Conservation (phyloP, 768 basidiomycete species). For the Rickenella mellea region DNA sequence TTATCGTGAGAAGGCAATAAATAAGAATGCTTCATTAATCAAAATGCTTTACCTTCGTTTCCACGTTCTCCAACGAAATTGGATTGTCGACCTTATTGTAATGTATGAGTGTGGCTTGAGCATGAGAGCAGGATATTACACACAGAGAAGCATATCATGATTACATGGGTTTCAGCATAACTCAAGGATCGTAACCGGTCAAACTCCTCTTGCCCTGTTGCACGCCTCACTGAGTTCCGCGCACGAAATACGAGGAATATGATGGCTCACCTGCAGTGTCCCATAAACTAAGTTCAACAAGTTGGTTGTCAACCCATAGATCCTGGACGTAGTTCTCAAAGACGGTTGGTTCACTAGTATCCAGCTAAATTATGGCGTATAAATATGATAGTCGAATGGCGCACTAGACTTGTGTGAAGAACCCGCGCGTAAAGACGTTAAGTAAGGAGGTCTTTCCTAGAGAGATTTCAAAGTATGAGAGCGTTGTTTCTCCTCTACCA, state of each 20-base stretch:
- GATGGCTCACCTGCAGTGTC: constrained; percentile 80
- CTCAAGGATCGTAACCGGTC: constrained; percentile 88
- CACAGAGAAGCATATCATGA: constrained; percentile 95
- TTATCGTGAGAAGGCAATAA: neutral
- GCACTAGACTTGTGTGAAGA: constrained; percentile 92
- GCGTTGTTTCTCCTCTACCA: constrained; percentile 4
- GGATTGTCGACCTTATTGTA: constrained; percentile 77
- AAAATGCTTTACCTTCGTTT: constrained; percentile 56
- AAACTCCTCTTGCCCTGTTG: constrained; percentile 88
- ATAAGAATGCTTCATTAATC: neutral
- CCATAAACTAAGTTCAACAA: constrained; percentile 90
- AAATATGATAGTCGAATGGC: constrained; percentile 17
- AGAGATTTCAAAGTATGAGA: constrained; percentile 4
- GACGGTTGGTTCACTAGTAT: constrained; percentile 75
- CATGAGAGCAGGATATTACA: constrained; percentile 14
- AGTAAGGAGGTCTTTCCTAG: constrained; percentile 75
- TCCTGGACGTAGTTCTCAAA: constrained; percentile 98
- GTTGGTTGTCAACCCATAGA: constrained; percentile 74
- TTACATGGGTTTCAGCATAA: constrained; percentile 93
- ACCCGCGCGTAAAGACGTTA: constrained; percentile 84
- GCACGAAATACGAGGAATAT: constrained; percentile 1
- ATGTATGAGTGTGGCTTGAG: neutral
- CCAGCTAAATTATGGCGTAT: neutral
- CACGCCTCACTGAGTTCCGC: constrained; percentile 4
- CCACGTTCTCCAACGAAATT: constrained; percentile 92